A percentile compares a stretch with the other conserved stretches of the same genome.
phyloP scores from a whole-genome alignment of 345 rosid species.

The Salix arbutifolia region DNA sequence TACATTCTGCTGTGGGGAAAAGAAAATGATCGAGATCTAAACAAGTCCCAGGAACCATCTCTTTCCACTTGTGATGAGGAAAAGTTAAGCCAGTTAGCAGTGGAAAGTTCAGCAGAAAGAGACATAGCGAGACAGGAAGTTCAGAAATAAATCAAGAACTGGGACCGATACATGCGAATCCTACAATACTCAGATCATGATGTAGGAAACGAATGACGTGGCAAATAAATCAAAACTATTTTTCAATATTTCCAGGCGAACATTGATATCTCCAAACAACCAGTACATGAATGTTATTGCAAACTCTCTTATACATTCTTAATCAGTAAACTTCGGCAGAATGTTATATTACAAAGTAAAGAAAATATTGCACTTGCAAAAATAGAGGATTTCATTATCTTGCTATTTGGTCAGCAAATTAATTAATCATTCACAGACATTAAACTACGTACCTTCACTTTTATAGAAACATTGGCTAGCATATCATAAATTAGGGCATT shows the following conservation, averaged over 20 bases:
- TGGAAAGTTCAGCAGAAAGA: slow-evolving; percentile 10
- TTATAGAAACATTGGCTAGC: background rate
- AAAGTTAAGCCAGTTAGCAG: background rate
- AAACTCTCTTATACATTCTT: background rate
- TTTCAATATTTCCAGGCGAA: background rate
- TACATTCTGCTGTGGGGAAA: slow-evolving; percentile 31
- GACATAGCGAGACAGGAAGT: background rate
- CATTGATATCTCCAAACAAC: background rate
- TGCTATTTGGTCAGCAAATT: background rate
- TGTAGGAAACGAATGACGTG: background rate
- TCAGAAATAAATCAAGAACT: slow-evolving; percentile 1
- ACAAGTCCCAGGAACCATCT: slow-evolving; percentile 9
- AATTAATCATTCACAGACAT: background rate
- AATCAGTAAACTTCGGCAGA: background rate
- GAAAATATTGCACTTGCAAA: background rate
- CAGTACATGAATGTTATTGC: background rate
- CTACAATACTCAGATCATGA: background rate
- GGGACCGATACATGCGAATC: background rate
- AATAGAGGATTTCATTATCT: background rate
- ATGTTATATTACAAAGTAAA: background rate
- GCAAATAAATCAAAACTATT: background rate
- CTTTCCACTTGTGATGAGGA: slow-evolving; percentile 1
- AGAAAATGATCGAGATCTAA: slow-evolving; percentile 20
- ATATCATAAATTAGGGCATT: slow-evolving; percentile 9
- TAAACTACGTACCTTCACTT: background rate